Conservation (phyloP, 2,329 filamentous ascomycete genomes). For the Fonsecaea erecta region DNA sequence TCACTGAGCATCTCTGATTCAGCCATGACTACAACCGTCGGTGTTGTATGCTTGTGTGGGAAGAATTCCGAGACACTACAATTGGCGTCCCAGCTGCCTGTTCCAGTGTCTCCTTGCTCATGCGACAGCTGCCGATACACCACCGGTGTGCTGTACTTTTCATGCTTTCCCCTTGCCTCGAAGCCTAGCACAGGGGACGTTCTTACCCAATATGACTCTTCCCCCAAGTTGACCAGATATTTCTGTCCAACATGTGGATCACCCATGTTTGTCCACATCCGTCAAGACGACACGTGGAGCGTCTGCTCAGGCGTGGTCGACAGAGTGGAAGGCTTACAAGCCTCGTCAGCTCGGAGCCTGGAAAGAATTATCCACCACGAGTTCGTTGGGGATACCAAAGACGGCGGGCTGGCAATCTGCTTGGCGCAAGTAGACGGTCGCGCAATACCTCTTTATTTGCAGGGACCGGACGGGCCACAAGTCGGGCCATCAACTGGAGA, state of each 20-base stretch:
- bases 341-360: constrained; percentile 29
- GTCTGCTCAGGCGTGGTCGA: constrained; percentile 36
- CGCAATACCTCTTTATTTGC: constrained; percentile 36
- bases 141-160: constrained; percentile 54
- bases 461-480: constrained; percentile 15
- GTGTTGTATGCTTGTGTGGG: constrained; percentile 35
- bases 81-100: constrained; percentile 25
- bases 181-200: constrained; percentile 42
- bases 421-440: constrained; percentile 40
- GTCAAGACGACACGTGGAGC: constrained; percentile 35
- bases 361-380: constrained; percentile 35
- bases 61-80: constrained; percentile 27
- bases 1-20: too few species aligned
- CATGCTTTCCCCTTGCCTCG: constrained; percentile 49
- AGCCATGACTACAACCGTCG: constrained; percentile 23
- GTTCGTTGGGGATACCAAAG: constrained; percentile 36
- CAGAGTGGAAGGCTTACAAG: constrained; percentile 25
- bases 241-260: constrained; percentile 35
- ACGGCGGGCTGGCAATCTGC: constrained; percentile 34
- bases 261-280: constrained; percentile 41
- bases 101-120: constrained; percentile 52
- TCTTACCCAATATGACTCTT: constrained; percentile 52
- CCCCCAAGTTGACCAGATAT: constrained; percentile 44
- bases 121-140: constrained; percentile 57
- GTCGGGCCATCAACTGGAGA: background rate